Percentiles rank a stretch among this genome's conserved stretches.
phyloP scores from a whole-genome alignment of 805 yeast genomes.

The Myxozyma nipponensis region DNA sequence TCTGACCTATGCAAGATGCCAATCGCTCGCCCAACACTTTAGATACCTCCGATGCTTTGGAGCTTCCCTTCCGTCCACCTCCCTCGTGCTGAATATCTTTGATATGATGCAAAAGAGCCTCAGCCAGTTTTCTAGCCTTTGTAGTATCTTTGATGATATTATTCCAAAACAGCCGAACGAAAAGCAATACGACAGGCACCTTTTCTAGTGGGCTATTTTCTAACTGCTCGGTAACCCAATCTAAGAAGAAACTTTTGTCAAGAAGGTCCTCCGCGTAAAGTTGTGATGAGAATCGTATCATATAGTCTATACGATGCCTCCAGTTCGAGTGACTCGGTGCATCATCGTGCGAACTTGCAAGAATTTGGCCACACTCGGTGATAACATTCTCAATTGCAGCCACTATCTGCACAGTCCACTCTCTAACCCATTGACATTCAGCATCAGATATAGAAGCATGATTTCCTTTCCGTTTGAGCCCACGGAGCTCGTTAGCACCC shows the following conservation, averaged over 20 bases:
- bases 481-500: constrained; percentile 69
- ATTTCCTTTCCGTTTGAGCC: constrained; percentile 49
- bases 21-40: constrained; percentile 30
- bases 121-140: constrained; percentile 62
- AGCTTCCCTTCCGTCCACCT: constrained; percentile 29
- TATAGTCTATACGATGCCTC: constrained; percentile 55
- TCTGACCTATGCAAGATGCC: constrained; percentile 37
- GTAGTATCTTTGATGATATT: constrained; percentile 55
- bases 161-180: constrained; percentile 68
- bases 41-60: constrained; percentile 32
- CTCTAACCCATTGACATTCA: constrained; percentile 68
- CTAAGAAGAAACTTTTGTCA: constrained; percentile 57
- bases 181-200: constrained; percentile 48
- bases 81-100: constrained; percentile 38
- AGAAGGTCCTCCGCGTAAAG: constrained; percentile 66
- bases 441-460: constrained; percentile 23
- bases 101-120: constrained; percentile 47
- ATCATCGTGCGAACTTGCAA: not conserved
- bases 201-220: constrained; percentile 40
- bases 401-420: constrained; percentile 74
- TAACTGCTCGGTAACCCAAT: constrained; percentile 59
- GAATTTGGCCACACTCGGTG: constrained; percentile 40
- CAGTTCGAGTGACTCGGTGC: constrained; percentile 37
- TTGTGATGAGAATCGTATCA: constrained; percentile 56
- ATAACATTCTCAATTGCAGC: constrained; percentile 51